Conservation (phyloP, 352 stramenopile species). For the Bremia lactucae region DNA sequence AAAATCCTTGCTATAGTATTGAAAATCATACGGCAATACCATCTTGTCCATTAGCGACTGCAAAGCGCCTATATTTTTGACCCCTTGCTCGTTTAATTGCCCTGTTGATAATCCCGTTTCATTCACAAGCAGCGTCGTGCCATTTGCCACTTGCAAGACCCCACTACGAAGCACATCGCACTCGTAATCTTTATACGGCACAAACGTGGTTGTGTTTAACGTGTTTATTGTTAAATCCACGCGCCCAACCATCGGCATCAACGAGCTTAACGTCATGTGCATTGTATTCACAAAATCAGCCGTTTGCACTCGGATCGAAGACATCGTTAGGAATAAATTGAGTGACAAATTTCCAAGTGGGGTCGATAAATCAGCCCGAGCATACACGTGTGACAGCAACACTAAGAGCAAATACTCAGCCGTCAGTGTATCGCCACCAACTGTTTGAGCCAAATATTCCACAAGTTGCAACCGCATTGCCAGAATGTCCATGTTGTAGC, state of each 20-base stretch:
- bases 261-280: constrained; percentile 15
- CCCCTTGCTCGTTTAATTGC: constrained; percentile 54
- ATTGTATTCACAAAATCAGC: constrained; percentile 16
- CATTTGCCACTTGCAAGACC: constrained; percentile 52
- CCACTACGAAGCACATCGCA: constrained; percentile 43
- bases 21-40: constrained; percentile 75
- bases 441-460: constrained; percentile 25
- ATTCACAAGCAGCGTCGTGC: constrained; percentile 54
- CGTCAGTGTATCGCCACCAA: constrained; percentile 36
- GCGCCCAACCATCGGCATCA: constrained; percentile 45
- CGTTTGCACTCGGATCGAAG: constrained; percentile 11
- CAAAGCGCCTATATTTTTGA: constrained; percentile 62
- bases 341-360: constrained; percentile 64
- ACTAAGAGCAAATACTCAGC: constrained; percentile 68
- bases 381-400: constrained; percentile 64
- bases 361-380: constrained; percentile 45
- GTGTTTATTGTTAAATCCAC: constrained; percentile 53
- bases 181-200: constrained; percentile 72
- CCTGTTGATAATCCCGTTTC: constrained; percentile 54
- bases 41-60: constrained; percentile 67
- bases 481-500: constrained; percentile 8
- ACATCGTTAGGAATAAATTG: constrained; percentile 38
- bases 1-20: constrained; percentile 81
- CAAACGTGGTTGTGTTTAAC: constrained; percentile 50
- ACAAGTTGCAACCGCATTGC: constrained; percentile 31